Evolutionary conservation across 2,329 filamentous ascomycete species (phyloP).

Genomic region (Alternaria consortialis): DNA sequence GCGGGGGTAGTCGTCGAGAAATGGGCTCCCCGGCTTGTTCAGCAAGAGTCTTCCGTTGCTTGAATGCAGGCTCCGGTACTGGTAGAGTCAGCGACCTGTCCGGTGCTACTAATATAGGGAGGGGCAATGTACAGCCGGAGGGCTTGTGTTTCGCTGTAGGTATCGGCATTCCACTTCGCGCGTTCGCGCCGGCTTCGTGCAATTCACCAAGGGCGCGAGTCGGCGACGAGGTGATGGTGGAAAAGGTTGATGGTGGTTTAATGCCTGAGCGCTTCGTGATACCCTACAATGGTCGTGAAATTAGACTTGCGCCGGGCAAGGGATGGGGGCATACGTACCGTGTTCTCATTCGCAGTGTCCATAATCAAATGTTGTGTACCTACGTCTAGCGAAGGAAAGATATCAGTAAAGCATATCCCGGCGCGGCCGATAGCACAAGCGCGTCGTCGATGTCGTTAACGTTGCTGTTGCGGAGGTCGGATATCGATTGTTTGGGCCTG

Average conservation of each 20-base stretch:
- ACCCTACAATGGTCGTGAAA: constrained; percentile 25
- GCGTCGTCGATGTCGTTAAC: constrained; percentile 10
- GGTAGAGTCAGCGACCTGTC: constrained; percentile 32
- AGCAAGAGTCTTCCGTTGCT: constrained; percentile 59
- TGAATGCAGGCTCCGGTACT: constrained; percentile 59
- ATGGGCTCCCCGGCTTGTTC: constrained; percentile 60
- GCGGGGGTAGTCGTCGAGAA: constrained; percentile 53
- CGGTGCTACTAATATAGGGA: constrained; percentile 10
- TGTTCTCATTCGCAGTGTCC: constrained; percentile 42
- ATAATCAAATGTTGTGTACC: constrained; percentile 15
- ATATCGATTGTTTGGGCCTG: constrained; percentile 20
- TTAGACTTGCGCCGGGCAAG: constrained; percentile 25
- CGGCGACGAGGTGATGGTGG: constrained; percentile 33
- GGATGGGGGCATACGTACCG: constrained; percentile 29
- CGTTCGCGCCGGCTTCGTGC: constrained; percentile 63
- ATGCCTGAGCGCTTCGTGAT: constrained; percentile 43
- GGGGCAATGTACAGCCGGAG: constrained; percentile 54
- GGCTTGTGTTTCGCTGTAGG: constrained; percentile 63
- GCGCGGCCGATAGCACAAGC: constrained; percentile 11
- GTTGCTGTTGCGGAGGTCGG: constrained; percentile 10
- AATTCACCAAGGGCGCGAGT: constrained; percentile 58
- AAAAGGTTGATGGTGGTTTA: constrained; percentile 39
- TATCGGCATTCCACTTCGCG: constrained; percentile 59
- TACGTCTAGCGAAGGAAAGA: constrained; percentile 12
- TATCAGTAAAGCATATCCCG: constrained; percentile 16